A percentile compares a stretch with the other conserved stretches of the same genome.
These are phyloP conservation scores for Exophiala phaeomuriformis DNA, from an alignment of 2,329 filamentous ascomycete genomes.

Conservation along the genomic window DNA sequence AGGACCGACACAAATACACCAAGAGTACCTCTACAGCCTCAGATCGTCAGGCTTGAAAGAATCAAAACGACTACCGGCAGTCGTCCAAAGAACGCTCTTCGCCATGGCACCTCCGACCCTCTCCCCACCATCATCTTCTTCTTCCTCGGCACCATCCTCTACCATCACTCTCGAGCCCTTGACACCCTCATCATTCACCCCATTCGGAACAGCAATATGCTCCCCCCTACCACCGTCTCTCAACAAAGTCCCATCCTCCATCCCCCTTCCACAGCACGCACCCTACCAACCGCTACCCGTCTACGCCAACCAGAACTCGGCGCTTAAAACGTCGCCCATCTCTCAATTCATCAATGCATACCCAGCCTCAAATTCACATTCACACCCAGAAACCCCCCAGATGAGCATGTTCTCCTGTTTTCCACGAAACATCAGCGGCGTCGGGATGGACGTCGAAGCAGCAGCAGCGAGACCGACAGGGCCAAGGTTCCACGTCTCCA, in stretches of 20 bases:
- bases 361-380: slow-evolving; percentile 35
- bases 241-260: slow-evolving; percentile 36
- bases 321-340: slow-evolving; percentile 77
- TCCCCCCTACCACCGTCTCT: slow-evolving; percentile 58
- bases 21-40: no score
- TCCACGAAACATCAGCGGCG: slow-evolving; percentile 48
- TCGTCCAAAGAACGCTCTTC: neutral
- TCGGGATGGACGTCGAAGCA: slow-evolving; percentile 10
- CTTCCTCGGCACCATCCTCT: neutral
- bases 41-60: neutral
- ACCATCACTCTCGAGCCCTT: slow-evolving; percentile 57
- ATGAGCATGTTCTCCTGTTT: slow-evolving; percentile 89
- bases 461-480: slow-evolving; percentile 26
- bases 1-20: no score
- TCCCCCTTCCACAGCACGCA: slow-evolving; percentile 15
- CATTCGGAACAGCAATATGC: slow-evolving; percentile 75
- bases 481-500: slow-evolving; percentile 53
- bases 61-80: no score
- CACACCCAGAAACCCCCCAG: slow-evolving; percentile 39
- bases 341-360: slow-evolving; percentile 69
- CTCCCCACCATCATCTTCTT: neutral
- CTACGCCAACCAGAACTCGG: slow-evolving; percentile 76
- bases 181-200: slow-evolving; percentile 59
- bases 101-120: slow-evolving; percentile 15
- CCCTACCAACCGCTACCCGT: slow-evolving; percentile 45